Evolutionary conservation across 1,284 basidiomycete species (phyloP).

Genomic region (Ceratobasidium sp.): DNA sequence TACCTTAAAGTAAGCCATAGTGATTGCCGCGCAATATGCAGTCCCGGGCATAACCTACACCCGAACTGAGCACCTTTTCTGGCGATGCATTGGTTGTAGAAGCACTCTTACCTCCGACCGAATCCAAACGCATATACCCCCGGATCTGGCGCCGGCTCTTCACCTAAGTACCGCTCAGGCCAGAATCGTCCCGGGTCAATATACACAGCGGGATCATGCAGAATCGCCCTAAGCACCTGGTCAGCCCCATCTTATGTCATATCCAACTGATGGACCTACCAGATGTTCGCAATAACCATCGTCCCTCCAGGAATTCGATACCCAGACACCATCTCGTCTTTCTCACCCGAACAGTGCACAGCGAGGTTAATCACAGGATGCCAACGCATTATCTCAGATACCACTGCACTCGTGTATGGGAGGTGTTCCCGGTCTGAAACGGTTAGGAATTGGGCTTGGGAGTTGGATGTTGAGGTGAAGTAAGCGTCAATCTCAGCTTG

Average conservation of each 20-base stretch:
- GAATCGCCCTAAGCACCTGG: slow-evolving; percentile 2
- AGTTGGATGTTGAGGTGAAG: background rate
- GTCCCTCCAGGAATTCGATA: slow-evolving; percentile 17
- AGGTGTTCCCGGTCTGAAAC: slow-evolving; percentile 50
- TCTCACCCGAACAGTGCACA: background rate
- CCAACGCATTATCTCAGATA: slow-evolving; percentile 53
- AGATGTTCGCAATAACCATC: slow-evolving; percentile 37
- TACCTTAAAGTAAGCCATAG: slow-evolving; percentile 39
- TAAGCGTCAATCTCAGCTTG: slow-evolving; percentile 57
- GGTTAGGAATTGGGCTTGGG: slow-evolving; percentile 46
- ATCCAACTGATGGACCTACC: background rate
- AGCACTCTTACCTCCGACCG: slow-evolving; percentile 29
- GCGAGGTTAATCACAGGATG: slow-evolving; percentile 46
- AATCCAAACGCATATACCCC: slow-evolving; percentile 33
- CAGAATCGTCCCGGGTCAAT: slow-evolving; percentile 1
- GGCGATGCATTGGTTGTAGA: background rate
- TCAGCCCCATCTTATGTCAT: background rate
- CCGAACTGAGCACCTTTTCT: background rate
- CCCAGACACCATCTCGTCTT: slow-evolving; percentile 6
- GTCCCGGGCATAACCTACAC: slow-evolving; percentile 32
- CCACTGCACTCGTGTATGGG: slow-evolving; percentile 51
- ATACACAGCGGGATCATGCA: slow-evolving; percentile 31
- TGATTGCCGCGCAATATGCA: slow-evolving; percentile 35
- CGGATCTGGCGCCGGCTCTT: slow-evolving; percentile 12
- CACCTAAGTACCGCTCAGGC: slow-evolving; percentile 27